Evolutionary conservation across 352 stramenopile species (phyloP).

Genomic region (Pythium phragmiticola): DNA sequence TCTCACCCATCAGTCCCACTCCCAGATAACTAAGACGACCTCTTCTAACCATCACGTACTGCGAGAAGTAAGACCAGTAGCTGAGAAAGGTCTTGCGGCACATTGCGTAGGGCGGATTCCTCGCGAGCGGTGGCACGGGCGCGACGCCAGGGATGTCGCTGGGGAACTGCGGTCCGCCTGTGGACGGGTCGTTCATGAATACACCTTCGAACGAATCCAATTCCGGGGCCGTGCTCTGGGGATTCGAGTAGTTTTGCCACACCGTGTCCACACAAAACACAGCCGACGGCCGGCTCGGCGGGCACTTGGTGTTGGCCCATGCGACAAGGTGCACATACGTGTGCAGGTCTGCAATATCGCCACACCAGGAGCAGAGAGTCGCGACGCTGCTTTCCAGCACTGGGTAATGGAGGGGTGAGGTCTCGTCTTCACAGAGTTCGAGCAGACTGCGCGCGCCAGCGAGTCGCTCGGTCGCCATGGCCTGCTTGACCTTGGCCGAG

Average conservation of each 20-base stretch:
- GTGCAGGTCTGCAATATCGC: conserved; percentile 20
- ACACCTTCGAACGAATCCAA: background rate
- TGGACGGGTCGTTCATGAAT: background rate
- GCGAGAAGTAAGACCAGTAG: conserved; percentile 32
- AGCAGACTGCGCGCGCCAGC: conserved; percentile 13
- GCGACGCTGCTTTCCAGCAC: conserved; percentile 19
- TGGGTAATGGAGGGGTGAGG: conserved; percentile 17
- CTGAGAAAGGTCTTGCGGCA: conserved; percentile 28
- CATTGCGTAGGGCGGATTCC: conserved; percentile 19
- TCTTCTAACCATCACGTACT: conserved; percentile 10
- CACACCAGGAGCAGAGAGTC: conserved; percentile 29
- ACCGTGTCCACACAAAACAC: conserved; percentile 19
- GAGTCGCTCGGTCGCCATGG: conserved; percentile 19
- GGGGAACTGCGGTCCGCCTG: background rate
- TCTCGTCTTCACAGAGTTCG: conserved; percentile 27
- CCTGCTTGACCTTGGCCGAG: conserved; percentile 20
- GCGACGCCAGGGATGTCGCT: background rate
- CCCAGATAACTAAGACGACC: no score
- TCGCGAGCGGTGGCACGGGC: background rate
- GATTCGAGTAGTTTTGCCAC: conserved; percentile 21
- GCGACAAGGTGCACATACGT: conserved; percentile 27
- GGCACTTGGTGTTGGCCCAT: conserved; percentile 28
- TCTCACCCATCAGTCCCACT: background rate
- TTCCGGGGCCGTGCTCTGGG: background rate
- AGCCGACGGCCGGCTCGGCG: conserved; percentile 12